A percentile compares a stretch with the other conserved stretches of the same genome.
These are phyloP conservation scores for Pythium insidiosum DNA, from an alignment of 352 stramenopile species.

Conservation along the genomic window DNA sequence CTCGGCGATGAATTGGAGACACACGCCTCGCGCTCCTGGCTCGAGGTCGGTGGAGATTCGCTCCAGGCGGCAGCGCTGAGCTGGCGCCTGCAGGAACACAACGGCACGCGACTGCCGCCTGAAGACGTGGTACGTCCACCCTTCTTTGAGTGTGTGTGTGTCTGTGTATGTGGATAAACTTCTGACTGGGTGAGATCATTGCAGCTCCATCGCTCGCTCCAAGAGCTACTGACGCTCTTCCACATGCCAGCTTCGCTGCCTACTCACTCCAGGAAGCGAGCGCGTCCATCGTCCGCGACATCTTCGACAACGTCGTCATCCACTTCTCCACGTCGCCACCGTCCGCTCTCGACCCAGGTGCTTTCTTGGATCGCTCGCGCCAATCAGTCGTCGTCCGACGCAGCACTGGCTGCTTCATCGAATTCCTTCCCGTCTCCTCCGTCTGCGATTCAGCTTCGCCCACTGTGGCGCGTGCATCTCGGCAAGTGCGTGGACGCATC, in stretches of 20 bases:
- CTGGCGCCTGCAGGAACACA: constrained; percentile 25
- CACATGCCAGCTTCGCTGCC: too few relatives aligned
- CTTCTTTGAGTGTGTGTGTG: background rate
- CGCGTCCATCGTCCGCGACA: too few relatives aligned
- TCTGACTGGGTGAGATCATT: background rate
- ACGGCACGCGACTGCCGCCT: constrained; percentile 6
- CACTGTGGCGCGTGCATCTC: constrained; percentile 27
- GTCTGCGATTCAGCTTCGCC: constrained; percentile 4
- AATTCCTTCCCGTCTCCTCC: background rate
- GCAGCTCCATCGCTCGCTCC: background rate
- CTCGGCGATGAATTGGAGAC: too few relatives aligned
- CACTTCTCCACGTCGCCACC: too few relatives aligned
- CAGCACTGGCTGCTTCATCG: background rate
- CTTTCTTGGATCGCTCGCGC: too few relatives aligned
- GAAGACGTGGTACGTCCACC: constrained; percentile 17
- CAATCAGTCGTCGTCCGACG: background rate
- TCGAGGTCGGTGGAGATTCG: constrained; percentile 45
- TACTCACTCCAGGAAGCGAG: too few relatives aligned
- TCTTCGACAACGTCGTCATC: too few relatives aligned
- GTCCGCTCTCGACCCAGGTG: too few relatives aligned
- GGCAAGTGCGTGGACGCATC: constrained; percentile 61
- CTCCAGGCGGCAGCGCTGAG: constrained; percentile 36
- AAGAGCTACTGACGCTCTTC: too few relatives aligned
- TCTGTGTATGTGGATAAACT: background rate
- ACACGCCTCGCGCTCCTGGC: constrained; percentile 28